Base-by-base conservation (phyloP, 176 grass and related monocot species). In the Triticum urartu region DNA sequence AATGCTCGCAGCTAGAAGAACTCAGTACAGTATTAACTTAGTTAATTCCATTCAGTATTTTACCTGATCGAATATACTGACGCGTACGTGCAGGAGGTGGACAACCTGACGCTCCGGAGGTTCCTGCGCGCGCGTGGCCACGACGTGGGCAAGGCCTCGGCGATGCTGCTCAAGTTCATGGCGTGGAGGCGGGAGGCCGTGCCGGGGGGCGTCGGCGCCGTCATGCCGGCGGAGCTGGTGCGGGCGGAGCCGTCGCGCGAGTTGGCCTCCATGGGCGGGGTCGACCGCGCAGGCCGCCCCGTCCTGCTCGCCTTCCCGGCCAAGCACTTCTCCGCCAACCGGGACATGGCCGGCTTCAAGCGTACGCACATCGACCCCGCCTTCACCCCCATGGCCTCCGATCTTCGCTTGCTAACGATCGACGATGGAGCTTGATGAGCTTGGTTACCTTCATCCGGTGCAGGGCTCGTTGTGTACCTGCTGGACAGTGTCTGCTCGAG, bases 51-150 rank as follows among this genome's bases (percentile, higher is more conserved):
- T 33, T 35, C 32, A 35, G 32, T 39, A 70, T 38, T 35, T 69
- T 34, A 68, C 3, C 30, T 14, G 66, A 36, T 68, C 66, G 66
- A 68, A 36, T 9, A 21, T 69, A 21, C 6, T 20, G 54, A 58
- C 0, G 12, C 28, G 26, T 30, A 17, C 28, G 64, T 50, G 25
- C 84, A 98, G 97, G 94, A 94, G 73, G 79, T 80, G 69, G 90
- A 98, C 78, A 86, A 96, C 87, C 79, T 98, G 83, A 94, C 72
- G 4, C 84, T 98, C 22, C 40, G 92, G 60, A 88, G 97, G 87
- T 96, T 98, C 83, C 70, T 98, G 76, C 90, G 94, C 1, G 97
- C 94, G 17, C 92, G 97, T 14, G 90, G 91, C 67, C 86, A 84
- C 12, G 70, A 90, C 59, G 80, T 94, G 7, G 67, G 82, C 33